Conservation (phyloP, 1,284 basidiomycete species). For the Afroboletus lepidellus region DNA sequence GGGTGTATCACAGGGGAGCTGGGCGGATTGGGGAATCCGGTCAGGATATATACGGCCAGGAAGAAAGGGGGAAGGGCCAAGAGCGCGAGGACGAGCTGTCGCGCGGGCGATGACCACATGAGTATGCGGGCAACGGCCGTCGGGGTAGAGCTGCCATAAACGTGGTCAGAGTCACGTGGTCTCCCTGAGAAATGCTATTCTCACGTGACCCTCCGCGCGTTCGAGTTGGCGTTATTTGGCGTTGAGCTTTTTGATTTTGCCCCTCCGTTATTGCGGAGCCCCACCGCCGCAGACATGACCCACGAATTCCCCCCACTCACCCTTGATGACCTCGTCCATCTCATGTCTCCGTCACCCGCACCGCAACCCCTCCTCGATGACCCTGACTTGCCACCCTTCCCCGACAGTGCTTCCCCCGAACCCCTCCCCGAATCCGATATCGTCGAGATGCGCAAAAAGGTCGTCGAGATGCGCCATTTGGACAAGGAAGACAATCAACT, state of each 20-base stretch:
- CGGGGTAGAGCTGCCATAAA: too few relatives aligned
- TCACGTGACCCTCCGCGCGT: constrained; percentile 34
- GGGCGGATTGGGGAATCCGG: constrained; percentile 61
- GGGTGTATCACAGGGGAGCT: constrained; percentile 47
- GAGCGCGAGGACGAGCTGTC: constrained; percentile 48
- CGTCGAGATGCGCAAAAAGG: constrained; percentile 22
- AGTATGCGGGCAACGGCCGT: neutral
- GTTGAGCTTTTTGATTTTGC: constrained; percentile 35
- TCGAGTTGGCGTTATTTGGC: constrained; percentile 34
- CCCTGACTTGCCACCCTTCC: constrained; percentile 15
- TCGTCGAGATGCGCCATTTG: constrained; percentile 15
- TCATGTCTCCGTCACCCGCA: constrained; percentile 41
- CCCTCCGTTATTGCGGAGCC: constrained; percentile 8
- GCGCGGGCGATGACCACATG: constrained; percentile 4
- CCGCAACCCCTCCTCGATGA: constrained; percentile 26
- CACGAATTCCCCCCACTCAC: constrained; percentile 36
- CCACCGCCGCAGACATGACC: constrained; percentile 20
- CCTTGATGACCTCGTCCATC: constrained; percentile 42
- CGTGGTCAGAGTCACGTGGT: constrained; percentile 21
- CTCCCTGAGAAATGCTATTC: constrained; percentile 17
- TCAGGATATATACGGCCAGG: constrained; percentile 56
- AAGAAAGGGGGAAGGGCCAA: constrained; percentile 59
- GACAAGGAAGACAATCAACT: constrained; percentile 5
- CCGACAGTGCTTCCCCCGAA: constrained; percentile 22
- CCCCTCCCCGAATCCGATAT: constrained; percentile 26